Conservation (phyloP, 257 asterid species). For the Nicotiana tabacum region DNA sequence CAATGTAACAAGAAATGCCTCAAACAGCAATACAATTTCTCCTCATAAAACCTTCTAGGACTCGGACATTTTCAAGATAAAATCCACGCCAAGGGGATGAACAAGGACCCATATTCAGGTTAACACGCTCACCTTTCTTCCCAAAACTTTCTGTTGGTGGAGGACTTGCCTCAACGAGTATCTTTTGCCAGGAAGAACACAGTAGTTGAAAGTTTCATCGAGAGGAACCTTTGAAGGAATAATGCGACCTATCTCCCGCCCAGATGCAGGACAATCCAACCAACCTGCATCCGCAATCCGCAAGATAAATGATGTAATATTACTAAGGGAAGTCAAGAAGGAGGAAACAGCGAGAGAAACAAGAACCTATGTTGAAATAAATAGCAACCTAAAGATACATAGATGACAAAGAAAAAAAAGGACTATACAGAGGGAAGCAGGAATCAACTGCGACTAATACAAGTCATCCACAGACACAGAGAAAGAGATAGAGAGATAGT, state of each 20-base stretch:
- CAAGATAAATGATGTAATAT: not conserved
- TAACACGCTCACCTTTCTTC: constrained; percentile 51
- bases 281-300: constrained; percentile 55
- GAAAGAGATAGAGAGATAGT: not conserved
- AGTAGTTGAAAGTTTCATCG: constrained; percentile 70
- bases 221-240: constrained; percentile 96
- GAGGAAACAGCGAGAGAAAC: not conserved
- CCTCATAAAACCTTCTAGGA: not conserved
- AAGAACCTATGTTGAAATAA: not conserved
- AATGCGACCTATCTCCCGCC: constrained; percentile 62
- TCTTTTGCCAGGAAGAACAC: constrained; percentile 75
- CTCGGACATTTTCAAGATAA: not conserved
- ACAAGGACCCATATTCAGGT: not conserved
- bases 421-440: not conserved
- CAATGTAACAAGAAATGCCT: not conserved
- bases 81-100: not conserved
- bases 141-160: constrained; percentile 64
- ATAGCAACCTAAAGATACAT: not conserved
- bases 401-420: not conserved
- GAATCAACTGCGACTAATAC: not conserved
- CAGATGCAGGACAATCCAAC: constrained; percentile 82
- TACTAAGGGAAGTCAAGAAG: not conserved
- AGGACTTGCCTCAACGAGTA: constrained; percentile 85
- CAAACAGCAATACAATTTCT: not conserved
- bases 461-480: not conserved